A percentile compares a stretch with the other conserved stretches of the same genome.
Evolutionary conservation across 805 yeast genomes (phyloP).

Genomic region (Yarrowia deformans): DNA sequence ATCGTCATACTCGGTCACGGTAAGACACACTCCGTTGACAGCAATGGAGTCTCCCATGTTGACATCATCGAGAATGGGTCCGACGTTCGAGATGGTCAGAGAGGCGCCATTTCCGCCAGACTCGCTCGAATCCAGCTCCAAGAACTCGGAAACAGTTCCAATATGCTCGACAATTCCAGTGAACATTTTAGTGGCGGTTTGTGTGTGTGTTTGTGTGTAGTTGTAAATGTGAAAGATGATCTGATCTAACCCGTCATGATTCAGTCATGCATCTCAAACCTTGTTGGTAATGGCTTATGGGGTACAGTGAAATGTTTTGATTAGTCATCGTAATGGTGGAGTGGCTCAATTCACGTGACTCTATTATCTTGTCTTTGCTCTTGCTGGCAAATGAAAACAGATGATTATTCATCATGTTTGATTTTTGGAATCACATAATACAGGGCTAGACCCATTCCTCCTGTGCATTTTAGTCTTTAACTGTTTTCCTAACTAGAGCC

Average conservation of each 20-base stretch:
- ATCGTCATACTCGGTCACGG: conserved; percentile 79
- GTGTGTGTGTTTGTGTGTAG: neutral
- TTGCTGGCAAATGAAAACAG: too few relatives aligned
- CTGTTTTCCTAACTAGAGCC: too few relatives aligned
- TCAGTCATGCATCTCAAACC: conserved; percentile 16
- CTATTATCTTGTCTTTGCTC: too few relatives aligned
- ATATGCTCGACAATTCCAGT: conserved; percentile 91
- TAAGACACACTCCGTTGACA: conserved; percentile 86
- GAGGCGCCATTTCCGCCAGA: conserved; percentile 81
- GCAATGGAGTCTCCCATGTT: conserved; percentile 94
- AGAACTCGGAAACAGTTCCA: conserved; percentile 65
- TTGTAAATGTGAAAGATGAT: neutral
- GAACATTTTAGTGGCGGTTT: conserved; percentile 66
- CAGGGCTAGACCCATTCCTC: too few relatives aligned
- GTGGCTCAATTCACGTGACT: too few relatives aligned
- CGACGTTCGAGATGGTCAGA: conserved; percentile 67
- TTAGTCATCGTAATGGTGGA: too few relatives aligned
- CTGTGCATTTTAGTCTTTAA: too few relatives aligned
- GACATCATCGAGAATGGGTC: conserved; percentile 72
- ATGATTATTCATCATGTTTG: too few relatives aligned
- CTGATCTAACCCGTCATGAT: neutral
- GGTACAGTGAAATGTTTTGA: too few relatives aligned
- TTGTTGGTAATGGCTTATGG: conserved; percentile 15
- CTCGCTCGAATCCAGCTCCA: conserved; percentile 56
- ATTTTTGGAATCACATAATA: too few relatives aligned